Evolutionary conservation across 495 filamentous ascomycete species (phyloP).

Genomic region (Halenospora varia): DNA sequence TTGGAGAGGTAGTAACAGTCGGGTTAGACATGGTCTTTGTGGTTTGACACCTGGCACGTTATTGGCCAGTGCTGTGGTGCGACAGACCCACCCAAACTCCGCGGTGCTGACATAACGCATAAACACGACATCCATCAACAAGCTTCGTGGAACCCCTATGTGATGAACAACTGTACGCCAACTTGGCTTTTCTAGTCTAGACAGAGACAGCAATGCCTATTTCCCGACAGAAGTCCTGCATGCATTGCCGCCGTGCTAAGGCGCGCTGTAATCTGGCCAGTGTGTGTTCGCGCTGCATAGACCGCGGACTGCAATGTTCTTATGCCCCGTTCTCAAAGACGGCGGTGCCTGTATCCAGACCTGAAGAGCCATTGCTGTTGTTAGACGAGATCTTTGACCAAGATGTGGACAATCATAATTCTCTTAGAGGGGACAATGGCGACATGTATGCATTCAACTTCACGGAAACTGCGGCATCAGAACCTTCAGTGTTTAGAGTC

Average conservation of each 20-base stretch:
- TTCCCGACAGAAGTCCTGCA: constrained; percentile 6
- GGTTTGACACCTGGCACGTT: not conserved
- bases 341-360: not conserved
- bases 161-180: constrained; percentile 4
- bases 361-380: not conserved
- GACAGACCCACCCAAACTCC: constrained; percentile 4
- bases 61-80: not conserved
- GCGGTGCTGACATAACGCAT: constrained; percentile 2
- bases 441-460: not conserved
- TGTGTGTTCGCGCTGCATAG: not conserved
- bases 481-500: not conserved
- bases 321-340: constrained; percentile 1
- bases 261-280: constrained; percentile 2
- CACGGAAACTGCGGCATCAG: not conserved
- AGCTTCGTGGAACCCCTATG: not conserved
- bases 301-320: constrained; percentile 4
- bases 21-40: not conserved
- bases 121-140: constrained; percentile 1
- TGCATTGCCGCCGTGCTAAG: constrained; percentile 1
- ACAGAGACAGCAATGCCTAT: constrained; percentile 1
- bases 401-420: not conserved
- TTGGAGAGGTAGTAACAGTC: not conserved
- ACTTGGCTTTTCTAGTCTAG: not conserved
- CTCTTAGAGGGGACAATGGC: not conserved
- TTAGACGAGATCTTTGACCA: not conserved